Evolutionary conservation across 495 filamentous ascomycete species (phyloP).

Genomic region (Friedmanniomyces simplex): DNA sequence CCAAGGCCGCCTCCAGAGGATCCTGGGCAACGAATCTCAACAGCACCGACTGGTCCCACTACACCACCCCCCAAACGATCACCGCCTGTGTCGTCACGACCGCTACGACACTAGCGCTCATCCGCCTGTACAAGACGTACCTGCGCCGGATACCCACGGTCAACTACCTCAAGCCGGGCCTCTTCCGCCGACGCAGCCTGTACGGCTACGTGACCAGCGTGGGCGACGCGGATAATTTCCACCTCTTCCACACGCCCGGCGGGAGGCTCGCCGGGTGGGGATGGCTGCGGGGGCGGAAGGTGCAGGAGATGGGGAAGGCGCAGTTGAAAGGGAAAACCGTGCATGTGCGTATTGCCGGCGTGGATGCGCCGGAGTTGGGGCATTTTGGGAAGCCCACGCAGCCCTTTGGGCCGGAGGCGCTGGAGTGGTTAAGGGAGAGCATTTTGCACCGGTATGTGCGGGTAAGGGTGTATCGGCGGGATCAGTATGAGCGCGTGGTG

Average conservation of each 20-base stretch:
- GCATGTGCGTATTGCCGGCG: conserved; percentile 75
- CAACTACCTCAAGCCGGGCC: conserved; percentile 54
- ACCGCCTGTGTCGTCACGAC: conserved; percentile 62
- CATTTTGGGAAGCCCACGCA: conserved; percentile 87
- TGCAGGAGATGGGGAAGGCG: conserved; percentile 33
- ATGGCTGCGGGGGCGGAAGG: conserved; percentile 65
- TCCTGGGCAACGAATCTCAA: too few species aligned
- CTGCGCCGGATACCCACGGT: conserved; percentile 72
- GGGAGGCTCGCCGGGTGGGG: conserved; percentile 82
- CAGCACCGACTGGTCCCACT: conserved; percentile 54
- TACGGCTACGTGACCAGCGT: conserved; percentile 85
- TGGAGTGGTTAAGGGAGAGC: conserved; percentile 63
- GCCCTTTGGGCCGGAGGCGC: conserved; percentile 69
- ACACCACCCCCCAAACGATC: conserved; percentile 51
- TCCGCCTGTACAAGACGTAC: conserved; percentile 59
- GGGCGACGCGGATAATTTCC: conserved; percentile 91
- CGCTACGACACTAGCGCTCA: conserved; percentile 46
- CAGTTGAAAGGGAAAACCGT: conserved; percentile 41
- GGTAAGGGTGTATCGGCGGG: conserved; percentile 65
- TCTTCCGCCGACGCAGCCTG: conserved; percentile 60
- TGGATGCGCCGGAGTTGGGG: conserved; percentile 85
- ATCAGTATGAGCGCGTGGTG: conserved; percentile 89
- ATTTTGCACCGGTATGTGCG: conserved; percentile 66
- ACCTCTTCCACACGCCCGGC: conserved; percentile 86
- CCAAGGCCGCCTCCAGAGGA: background rate